Base-by-base conservation (phyloP, 2,329 filamentous ascomycete species). In the Dryadomyces quercus-mongolicae region DNA sequence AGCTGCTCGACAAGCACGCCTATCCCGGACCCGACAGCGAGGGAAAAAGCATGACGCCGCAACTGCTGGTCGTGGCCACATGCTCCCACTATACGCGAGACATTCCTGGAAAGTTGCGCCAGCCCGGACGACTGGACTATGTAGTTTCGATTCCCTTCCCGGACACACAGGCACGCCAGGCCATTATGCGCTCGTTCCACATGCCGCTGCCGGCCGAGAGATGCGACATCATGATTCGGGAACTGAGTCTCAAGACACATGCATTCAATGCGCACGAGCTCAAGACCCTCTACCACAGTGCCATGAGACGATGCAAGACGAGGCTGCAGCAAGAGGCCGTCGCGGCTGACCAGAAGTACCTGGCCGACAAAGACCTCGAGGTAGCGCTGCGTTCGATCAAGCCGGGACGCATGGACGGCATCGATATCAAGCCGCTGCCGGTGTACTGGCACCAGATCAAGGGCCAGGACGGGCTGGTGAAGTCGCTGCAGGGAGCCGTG, bases 391-490 rank as follows among this genome's bases (percentile, higher is more conserved):
- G 78, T 42, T 71, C 79, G 54, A 82, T 90, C n/a, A 78, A 81
- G 12, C 89, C 92, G 1, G 90, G 86, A 1, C 88, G 89, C 3
- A 92, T 97, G 80, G 84, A 88, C 60, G 90, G 94, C 64, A 83
- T 95, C 54, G 88, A 93, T 64, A 75, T 96, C 49, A 88, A 94
- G 64, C 91, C 88, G 9, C 91, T 90, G 0, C 90, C 86, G 15
- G 84, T 95, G 31, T 79, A 78, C 66, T 97, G 90, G 90, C 75
- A 78, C 50, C 88, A 96, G 63, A 92, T 97, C 52, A 91, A 89
- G 57, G 92, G 92, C 1, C 87, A 95, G 58, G 80, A 85, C 47
- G 74, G 78, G 44, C 81, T 95, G 58, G 94, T 94, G 64, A 74
- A 71, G 54, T 72, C 73, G 2, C 71, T 85, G 22, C 72, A 72